Evolutionary conservation across 352 stramenopile genomes (phyloP).

Genomic region (Globisporangium alternatum): DNA sequence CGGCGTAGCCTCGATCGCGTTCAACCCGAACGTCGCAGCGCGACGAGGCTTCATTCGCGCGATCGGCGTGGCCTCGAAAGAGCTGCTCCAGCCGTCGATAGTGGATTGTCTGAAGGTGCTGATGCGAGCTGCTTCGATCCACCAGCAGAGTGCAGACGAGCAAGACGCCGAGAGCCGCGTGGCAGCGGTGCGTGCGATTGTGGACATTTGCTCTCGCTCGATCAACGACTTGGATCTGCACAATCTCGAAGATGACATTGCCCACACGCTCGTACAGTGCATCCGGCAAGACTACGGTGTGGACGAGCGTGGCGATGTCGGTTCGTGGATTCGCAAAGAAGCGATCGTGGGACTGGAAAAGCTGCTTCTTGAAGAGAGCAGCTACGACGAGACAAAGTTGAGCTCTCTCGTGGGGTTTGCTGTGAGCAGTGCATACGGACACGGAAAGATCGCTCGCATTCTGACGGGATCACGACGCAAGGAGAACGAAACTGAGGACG

Average conservation of each 20-base stretch:
- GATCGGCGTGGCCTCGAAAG: slow-evolving; percentile 37
- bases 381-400: slow-evolving; percentile 28
- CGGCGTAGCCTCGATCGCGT: slow-evolving; percentile 24
- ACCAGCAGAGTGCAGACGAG: slow-evolving; percentile 57
- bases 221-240: slow-evolving; percentile 42
- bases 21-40: slow-evolving; percentile 86
- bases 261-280: slow-evolving; percentile 81
- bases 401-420: slow-evolving; percentile 30
- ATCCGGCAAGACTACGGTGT: slow-evolving; percentile 94
- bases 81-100: slow-evolving; percentile 32
- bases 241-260: slow-evolving; percentile 55
- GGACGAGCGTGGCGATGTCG: slow-evolving; percentile 97
- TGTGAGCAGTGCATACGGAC: slow-evolving; percentile 39
- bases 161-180: slow-evolving; percentile 94
- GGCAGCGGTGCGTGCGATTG: slow-evolving; percentile 91
- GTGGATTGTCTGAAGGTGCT: slow-evolving; percentile 32
- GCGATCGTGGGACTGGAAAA: slow-evolving; percentile 91
- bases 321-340: slow-evolving; percentile 96
- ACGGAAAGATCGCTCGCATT: slow-evolving; percentile 37
- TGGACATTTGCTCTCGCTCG: slow-evolving; percentile 73
- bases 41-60: slow-evolving; percentile 79
- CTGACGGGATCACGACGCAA: slow-evolving; percentile 20
- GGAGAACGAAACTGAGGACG: slow-evolving; percentile 22
- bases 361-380: slow-evolving; percentile 54
- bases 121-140: slow-evolving; percentile 43